A percentile compares a stretch with the other conserved stretches of the same genome.
Conservation (phyloP, 495 filamentous ascomycete genomes). For the Tuber umbilicatum region DNA sequence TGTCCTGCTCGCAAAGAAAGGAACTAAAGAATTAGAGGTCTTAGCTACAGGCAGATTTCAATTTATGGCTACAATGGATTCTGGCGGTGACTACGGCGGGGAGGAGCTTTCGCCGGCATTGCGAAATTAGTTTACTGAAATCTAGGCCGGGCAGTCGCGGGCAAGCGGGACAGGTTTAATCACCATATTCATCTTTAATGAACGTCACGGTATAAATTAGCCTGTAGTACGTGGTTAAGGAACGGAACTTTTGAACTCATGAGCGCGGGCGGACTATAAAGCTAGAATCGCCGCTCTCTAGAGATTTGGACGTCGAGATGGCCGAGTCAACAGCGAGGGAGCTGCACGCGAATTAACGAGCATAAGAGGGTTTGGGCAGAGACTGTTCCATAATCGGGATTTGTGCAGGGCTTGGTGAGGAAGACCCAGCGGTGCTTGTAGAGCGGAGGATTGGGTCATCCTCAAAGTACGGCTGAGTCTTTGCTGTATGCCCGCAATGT, state of each 20-base stretch:
- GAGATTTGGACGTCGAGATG: background rate
- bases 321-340: background rate
- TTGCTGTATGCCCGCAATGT: background rate
- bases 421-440: background rate
- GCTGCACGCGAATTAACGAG: background rate
- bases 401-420: background rate
- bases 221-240: background rate
- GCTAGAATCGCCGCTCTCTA: background rate
- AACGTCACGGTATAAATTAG: background rate
- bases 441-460: no score
- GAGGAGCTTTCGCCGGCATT: slow-evolving; percentile 91
- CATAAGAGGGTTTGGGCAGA: background rate
- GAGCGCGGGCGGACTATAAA: background rate
- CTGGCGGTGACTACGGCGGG: slow-evolving; percentile 96
- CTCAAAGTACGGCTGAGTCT: background rate
- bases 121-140: slow-evolving; percentile 94
- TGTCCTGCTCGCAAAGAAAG: slow-evolving; percentile 89
- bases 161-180: no score
- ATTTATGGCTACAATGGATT: slow-evolving; percentile 98
- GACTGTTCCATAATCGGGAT: background rate
- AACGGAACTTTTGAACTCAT: background rate
- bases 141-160: no score
- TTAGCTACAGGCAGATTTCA: slow-evolving; percentile 77
- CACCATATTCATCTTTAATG: no score
- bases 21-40: slow-evolving; percentile 69